Conservation (phyloP, 2,329 filamentous ascomycete species). For the Seiridium cupressi region DNA sequence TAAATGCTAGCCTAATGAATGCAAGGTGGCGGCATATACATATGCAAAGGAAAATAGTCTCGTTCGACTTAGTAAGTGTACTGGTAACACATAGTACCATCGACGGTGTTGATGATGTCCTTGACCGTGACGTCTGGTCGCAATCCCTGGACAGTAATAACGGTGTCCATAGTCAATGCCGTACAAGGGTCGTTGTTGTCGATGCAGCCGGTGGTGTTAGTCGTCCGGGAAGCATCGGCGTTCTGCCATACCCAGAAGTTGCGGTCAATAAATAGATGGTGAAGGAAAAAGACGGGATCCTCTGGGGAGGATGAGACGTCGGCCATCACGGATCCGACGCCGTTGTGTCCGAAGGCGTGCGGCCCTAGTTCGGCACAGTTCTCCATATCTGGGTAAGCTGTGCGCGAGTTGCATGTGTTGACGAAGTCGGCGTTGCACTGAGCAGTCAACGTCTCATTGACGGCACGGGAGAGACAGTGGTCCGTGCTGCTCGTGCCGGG, state of each 20-base stretch:
- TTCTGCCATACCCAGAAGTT: conserved; percentile 10
- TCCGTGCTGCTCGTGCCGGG: conserved; percentile 10
- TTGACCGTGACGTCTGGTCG: conserved; percentile 6
- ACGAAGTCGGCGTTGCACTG: conserved; percentile 13
- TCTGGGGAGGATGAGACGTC: conserved; percentile 27
- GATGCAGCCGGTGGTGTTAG: conserved; percentile 13
- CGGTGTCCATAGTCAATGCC: conserved; percentile 6
- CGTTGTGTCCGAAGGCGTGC: conserved; percentile 32
- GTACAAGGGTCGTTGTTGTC: conserved; percentile 17
- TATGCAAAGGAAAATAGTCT: neutral
- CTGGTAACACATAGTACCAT: conserved; percentile 9
- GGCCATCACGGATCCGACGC: conserved; percentile 28
- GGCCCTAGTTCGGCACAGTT: conserved; percentile 13
- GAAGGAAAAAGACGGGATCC: conserved; percentile 25
- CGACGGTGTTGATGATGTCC: conserved; percentile 7
- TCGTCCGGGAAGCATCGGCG: conserved; percentile 5
- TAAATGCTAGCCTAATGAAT: neutral
- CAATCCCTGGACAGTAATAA: conserved; percentile 7
- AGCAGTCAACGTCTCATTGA: conserved; percentile 20
- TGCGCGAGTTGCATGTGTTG: conserved; percentile 11
- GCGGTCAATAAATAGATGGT: neutral
- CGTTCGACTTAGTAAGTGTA: conserved; percentile 7
- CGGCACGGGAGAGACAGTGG: conserved; percentile 30
- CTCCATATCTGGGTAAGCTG: conserved; percentile 10
- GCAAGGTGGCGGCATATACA: neutral